Conservation (phyloP, 2,329 filamentous ascomycete genomes). For the Biscogniauxia sp. region DNA sequence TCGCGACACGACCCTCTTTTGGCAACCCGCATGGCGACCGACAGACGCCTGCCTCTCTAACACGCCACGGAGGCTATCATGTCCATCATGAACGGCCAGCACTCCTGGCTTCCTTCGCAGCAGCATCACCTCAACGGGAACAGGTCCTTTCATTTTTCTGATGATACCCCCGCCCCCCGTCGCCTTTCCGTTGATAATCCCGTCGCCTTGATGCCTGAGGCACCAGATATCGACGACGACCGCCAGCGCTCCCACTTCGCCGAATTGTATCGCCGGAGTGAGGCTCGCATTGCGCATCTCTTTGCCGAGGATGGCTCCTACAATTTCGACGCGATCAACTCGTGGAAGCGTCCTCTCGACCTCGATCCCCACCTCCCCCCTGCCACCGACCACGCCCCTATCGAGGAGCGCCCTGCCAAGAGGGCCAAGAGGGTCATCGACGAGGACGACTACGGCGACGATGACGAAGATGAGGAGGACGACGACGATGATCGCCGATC, state of each 20-base stretch:
- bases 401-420: constrained; percentile 65
- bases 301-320: constrained; percentile 61
- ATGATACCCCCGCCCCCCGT: constrained; percentile 56
- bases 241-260: constrained; percentile 71
- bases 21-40: constrained; percentile 54
- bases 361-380: constrained; percentile 45
- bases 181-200: constrained; percentile 51
- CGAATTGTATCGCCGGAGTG: constrained; percentile 72
- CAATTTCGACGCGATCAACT: constrained; percentile 51
- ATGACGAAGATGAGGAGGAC: constrained; percentile 74
- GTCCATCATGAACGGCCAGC: constrained; percentile 66
- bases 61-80: constrained; percentile 53
- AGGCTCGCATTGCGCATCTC: constrained; percentile 73
- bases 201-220: constrained; percentile 57
- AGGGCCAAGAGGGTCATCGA: constrained; percentile 75
- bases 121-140: constrained; percentile 46
- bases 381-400: constrained; percentile 57
- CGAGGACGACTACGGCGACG: constrained; percentile 83
- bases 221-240: constrained; percentile 66
- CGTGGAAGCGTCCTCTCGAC: constrained; percentile 46
- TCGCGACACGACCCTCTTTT: constrained; percentile 49
- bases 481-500: constrained; percentile 60
- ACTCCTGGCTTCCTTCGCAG: constrained; percentile 61
- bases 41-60: constrained; percentile 47
- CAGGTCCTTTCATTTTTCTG: constrained; percentile 55